Evolutionary conservation across 2,329 filamentous ascomycete species (phyloP), one percentile per base, ranked within the genome.

Genomic region (Fusarium devonianum): DNA sequence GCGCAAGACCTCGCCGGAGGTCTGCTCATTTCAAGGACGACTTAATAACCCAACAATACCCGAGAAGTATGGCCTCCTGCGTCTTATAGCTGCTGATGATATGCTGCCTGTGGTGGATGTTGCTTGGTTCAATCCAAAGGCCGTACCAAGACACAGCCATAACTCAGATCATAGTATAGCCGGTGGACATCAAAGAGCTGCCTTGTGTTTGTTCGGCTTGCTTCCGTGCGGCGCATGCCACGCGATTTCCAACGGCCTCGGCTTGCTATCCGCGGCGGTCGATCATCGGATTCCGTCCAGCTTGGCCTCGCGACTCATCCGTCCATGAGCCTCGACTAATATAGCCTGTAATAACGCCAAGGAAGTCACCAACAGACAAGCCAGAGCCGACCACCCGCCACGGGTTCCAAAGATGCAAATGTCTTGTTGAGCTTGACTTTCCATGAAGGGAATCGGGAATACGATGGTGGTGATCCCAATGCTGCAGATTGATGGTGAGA

Each of bases 151-250:
- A 18, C 3, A 6, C 21, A 38, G 30, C 12, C 26, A 41, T 25
- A 30, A 42, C 26, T 33, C 38, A 41, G 38, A 41, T 41, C 38
- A 41, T 41, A 26, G 11, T 8, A 29, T 30, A n/a, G n/a, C 32
- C 14, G 19, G 26, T 25, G 10, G 2, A 34, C n/a, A 17, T 16
- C 25, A 19, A 21, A 18, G 29, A 33, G 29, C 12, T 11, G 14
- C 13, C 8, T 4, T 33, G 7, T n/a, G 6, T 8, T n/a, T n/a
- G n/a, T n/a, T n/a, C n/a, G n/a, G n/a, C n/a, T 7, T 11, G 7
- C n/a, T 26, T 18, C 29, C 29, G 9, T 33, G n/a, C 5, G 29
- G 14, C 35, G 11, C 19, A 28, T 43, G 29, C 39, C 39, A 34
- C 39, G 29, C 34, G 39, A 34, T 21, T 10, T 22, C 14, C 13